Percentiles rank a stretch among this genome's conserved stretches.
phyloP scores from a whole-genome alignment of 164 flowering plant genomes.

The Echeveria elegans region DNA sequence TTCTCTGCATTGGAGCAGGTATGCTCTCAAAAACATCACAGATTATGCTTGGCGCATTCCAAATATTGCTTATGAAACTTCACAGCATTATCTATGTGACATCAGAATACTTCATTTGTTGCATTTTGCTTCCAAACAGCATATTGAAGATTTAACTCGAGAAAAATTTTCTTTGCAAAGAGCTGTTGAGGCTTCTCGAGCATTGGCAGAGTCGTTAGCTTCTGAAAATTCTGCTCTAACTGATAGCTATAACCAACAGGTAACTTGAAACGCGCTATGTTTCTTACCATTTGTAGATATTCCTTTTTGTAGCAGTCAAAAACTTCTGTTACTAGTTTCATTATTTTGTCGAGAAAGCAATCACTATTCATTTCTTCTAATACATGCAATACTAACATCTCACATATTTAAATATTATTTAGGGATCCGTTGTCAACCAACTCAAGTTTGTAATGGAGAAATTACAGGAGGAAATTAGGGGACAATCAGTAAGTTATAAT shows the following conservation, averaged over 20 bases:
- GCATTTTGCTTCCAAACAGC: slow-evolving; percentile 36
- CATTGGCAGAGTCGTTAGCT: slow-evolving; percentile 83
- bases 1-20: slow-evolving; percentile 96
- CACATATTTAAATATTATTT: slow-evolving; percentile 12
- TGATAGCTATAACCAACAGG: slow-evolving; percentile 95
- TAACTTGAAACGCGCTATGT: slow-evolving; percentile 11
- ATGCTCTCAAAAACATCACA: slow-evolving; percentile 1
- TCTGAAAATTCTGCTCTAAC: slow-evolving; percentile 87
- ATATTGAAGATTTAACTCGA: slow-evolving; percentile 97
- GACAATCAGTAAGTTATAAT: slow-evolving; percentile 54
- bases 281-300: background rate
- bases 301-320: background rate
- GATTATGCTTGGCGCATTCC: background rate
- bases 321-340: background rate
- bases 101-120: background rate
- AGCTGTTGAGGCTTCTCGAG: slow-evolving; percentile 78
- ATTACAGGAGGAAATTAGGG: slow-evolving; percentile 67
- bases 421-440: slow-evolving; percentile 78
- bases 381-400: background rate
- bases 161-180: slow-evolving; percentile 93
- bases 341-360: background rate
- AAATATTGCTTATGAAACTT: background rate
- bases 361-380: background rate
- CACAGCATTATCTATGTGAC: background rate
- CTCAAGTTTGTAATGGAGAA: slow-evolving; percentile 67